These are phyloP conservation scores for Neonectria coccinea DNA, from an alignment of 2,329 filamentous ascomycete genomes.

Conservation along the genomic window DNA sequence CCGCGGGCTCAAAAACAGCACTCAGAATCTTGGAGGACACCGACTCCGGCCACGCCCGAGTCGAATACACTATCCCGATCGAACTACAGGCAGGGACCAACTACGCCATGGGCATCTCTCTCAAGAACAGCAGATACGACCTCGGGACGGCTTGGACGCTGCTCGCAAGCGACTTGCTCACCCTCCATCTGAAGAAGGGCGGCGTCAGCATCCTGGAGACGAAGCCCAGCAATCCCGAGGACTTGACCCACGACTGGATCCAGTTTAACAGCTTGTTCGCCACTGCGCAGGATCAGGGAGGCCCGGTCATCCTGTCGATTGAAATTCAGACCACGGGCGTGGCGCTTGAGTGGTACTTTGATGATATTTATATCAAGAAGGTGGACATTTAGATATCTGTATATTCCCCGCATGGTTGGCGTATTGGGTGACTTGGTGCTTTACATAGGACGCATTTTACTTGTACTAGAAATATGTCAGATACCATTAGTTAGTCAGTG, in stretches of 20 bases:
- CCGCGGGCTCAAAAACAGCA: background rate
- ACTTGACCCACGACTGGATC: background rate
- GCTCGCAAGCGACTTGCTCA: background rate
- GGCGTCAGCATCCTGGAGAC: no score
- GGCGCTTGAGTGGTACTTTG: slow-evolving; percentile 1
- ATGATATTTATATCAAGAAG: slow-evolving; percentile 1
- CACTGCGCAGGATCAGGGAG: background rate
- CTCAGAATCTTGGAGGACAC: background rate
- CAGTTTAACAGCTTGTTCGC: background rate
- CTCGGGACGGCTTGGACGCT: background rate
- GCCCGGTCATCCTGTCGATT: background rate
- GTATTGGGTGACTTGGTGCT: background rate
- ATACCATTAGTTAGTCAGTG: background rate
- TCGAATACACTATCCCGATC: background rate
- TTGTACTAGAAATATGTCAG: background rate
- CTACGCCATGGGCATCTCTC: background rate
- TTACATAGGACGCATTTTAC: background rate
- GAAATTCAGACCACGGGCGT: background rate
- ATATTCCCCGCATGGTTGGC: background rate
- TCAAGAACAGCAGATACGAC: background rate
- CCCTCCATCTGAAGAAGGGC: no score
- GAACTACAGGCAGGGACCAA: background rate
- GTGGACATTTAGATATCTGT: background rate
- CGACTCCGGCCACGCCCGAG: background rate
- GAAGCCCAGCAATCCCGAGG: background rate